Evolutionary conservation across 345 rosid genomes (phyloP), one percentile per base, ranked within the genome.

Genomic region (Gossypium raimondii): DNA sequence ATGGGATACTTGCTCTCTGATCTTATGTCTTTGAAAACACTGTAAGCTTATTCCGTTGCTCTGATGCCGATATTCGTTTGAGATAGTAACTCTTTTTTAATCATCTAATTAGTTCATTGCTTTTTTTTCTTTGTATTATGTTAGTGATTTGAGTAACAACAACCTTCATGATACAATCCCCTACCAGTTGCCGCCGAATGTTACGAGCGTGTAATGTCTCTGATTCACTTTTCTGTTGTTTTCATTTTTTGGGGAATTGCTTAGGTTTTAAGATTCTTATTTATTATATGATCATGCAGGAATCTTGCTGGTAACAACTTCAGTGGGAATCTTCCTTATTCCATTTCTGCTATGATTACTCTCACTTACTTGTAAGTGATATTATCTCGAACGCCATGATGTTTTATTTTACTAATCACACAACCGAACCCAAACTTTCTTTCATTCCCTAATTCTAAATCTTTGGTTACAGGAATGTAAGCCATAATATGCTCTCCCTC

Each of bases 161-260:
- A 84, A 62, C 86, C 82, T 96, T 67, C 97, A 89, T 29, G 98
- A 93, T 24, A 74, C 89, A 75, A 84, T 96, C 72, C 98, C 99
- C 22, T 96, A 92, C 79, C 99, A 96, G 80, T 72, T 96, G 75
- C 99, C 99, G 4, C 97, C 94, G 11, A 96, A 96, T 85, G 91
- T 96, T 84, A 91, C 98, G 16, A 89, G 87, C 92, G 74, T 96
- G 99, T 96, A 96, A 89, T 76, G 78, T 57, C 78, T 57, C 79
- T 72, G 52, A 73, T 79, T 72, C 53, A 45, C 43, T 34, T n/a
- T 44, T 63, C 73, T 50, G 48, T 62, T 73, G 47, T 41, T 76
- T 71, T 48, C 29, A 34, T 61, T 11, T 73, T 69, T 76, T 66
- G 41, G 41, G 41, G 41, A 51, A 13, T 48, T 25, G 68, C 61